Conservation (phyloP, 108 stramenopile species). For the Asterionellopsis glacialis region DNA sequence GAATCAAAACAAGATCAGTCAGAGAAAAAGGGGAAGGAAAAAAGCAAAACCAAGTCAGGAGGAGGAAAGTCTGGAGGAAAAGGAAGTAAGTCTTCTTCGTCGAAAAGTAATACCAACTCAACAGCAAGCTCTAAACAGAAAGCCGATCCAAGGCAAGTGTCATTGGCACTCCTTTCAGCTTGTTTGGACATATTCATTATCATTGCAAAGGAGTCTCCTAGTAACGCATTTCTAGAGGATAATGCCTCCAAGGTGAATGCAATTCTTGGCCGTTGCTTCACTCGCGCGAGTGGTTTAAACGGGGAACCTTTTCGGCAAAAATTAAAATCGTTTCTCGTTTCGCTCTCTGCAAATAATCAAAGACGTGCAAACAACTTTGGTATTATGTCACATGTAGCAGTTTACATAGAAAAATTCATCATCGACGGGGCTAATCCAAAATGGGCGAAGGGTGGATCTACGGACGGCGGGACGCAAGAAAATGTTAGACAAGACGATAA, state of each 20-base stretch:
- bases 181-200: slow-evolving; percentile 44
- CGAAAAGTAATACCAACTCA: background rate
- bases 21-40: slow-evolving; percentile 2
- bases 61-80: background rate
- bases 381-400: no score
- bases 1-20: slow-evolving; percentile 2
- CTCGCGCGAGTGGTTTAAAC: slow-evolving; percentile 4
- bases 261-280: slow-evolving; percentile 30
- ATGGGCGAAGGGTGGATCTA: background rate
- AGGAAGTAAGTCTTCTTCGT: background rate
- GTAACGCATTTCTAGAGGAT: slow-evolving; percentile 26
- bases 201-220: slow-evolving; percentile 19
- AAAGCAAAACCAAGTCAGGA: background rate
- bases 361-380: no score
- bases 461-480: background rate
- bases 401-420: no score
- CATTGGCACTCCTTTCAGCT: slow-evolving; percentile 16
- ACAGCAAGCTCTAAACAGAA: background rate
- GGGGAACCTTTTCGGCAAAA: slow-evolving; percentile 14
- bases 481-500: background rate
- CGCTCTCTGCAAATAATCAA: slow-evolving; percentile 4
- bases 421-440: no score
- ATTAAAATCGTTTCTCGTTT: slow-evolving; percentile 17
- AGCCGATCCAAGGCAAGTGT: slow-evolving; percentile 15
- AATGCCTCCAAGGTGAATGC: slow-evolving; percentile 26